Base-by-base conservation (phyloP, 192 early-diverging fungal species). In the Mortierella alpina region DNA sequence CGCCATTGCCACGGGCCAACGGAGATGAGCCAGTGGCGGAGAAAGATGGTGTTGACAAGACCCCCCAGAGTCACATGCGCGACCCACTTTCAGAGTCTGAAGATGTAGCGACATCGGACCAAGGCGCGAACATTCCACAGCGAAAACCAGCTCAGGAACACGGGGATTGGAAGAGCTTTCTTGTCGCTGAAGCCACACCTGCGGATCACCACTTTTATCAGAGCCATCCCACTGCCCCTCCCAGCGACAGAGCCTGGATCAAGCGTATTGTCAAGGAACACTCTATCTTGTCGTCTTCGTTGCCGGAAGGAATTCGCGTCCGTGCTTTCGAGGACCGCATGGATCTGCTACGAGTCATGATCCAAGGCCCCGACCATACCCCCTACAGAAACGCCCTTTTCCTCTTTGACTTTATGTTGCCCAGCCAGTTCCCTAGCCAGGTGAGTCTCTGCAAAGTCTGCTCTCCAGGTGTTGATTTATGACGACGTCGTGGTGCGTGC, bases 321-420 rank as follows among this genome's bases (percentile, higher is more conserved):
- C 82, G 87, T 17, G 82, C 85, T 17, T 90, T 87, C 57, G 88
- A 87, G 47, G 80, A 86, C 46, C 71, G 89, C 4, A 72, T 91
- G 70, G 89, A 90, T 49, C 46, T 91, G 12, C 61, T 90, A n/a
- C 59, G 88, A 6, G 89, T 85, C 0, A 51, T 90, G 17, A 88
- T 90, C 55, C 73, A 87, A 46, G 89, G 89, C 6, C 89, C 89
- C 7, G 76, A 75, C 12, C 76, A 83, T n/a, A 90, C 89, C 15
- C 88, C 89, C 1, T 90, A 90, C 58, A 86, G 90, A 22, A 81
- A 85, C 18, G 86, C 84, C 4, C 58, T 89, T n/a, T 91, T 90
- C 68, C 58, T 90, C 40, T 90, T 90, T 77, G 89, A 90, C 58
- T 83, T 90, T 52, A 72, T 60, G 22, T 46, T 91, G 40, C 88